These are phyloP conservation scores for Suillus spraguei DNA, from an alignment of 768 basidiomycete species.

Conservation along the genomic window DNA sequence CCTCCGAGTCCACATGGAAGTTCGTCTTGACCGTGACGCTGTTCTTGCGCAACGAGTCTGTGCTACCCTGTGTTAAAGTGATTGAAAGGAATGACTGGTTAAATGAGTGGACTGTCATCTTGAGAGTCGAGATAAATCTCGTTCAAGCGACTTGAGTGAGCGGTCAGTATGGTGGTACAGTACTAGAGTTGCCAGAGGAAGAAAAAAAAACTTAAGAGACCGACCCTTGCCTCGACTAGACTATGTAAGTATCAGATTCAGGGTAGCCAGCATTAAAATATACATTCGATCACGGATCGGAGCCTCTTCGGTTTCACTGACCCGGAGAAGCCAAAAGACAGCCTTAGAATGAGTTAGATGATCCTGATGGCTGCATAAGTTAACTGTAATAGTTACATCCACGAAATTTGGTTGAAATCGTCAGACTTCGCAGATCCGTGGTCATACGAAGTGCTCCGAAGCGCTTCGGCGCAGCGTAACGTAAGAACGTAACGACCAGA, in stretches of 20 bases:
- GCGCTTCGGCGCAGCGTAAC: too few relatives aligned
- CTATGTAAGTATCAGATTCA: background rate
- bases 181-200: background rate
- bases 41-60: background rate
- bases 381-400: background rate
- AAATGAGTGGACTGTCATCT: constrained; percentile 3
- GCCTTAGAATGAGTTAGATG: background rate
- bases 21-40: background rate
- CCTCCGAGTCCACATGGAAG: background rate
- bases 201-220: background rate
- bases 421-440: too few relatives aligned
- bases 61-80: background rate
- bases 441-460: too few relatives aligned
- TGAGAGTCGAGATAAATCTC: constrained; percentile 1
- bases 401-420: too few relatives aligned
- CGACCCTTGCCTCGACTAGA: background rate
- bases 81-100: constrained; percentile 6
- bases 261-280: background rate
- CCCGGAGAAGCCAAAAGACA: too few relatives aligned
- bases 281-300: background rate
- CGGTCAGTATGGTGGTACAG: background rate
- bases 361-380: too few relatives aligned
- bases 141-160: constrained; percentile 1
- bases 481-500: too few relatives aligned
- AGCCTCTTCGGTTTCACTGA: constrained; percentile 6